Evolutionary conservation across 1,139 yeast species (phyloP).

Genomic region (Hemisphaericaspora subhashii): DNA sequence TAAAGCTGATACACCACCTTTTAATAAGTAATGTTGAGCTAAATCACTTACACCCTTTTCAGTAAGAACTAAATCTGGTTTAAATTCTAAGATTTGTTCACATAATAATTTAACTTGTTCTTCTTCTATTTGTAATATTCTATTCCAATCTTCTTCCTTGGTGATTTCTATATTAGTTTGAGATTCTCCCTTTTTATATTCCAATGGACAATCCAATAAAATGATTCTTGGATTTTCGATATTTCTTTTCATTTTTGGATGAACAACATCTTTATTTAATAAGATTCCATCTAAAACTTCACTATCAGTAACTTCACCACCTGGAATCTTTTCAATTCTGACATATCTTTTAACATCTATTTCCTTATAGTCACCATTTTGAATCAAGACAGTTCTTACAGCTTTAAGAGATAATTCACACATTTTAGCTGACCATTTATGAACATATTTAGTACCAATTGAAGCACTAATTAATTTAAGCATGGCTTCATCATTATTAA

Average conservation of each 20-base stretch:
- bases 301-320: slow-evolving; percentile 92
- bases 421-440: slow-evolving; percentile 91
- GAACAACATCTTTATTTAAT: slow-evolving; percentile 95
- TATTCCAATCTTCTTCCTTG: slow-evolving; percentile 94
- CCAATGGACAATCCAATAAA: slow-evolving; percentile 92
- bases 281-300: slow-evolving; percentile 87
- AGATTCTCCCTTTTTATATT: slow-evolving; percentile 98
- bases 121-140: slow-evolving; percentile 94
- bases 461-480: slow-evolving; percentile 82
- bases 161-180: slow-evolving; percentile 98
- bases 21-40: slow-evolving; percentile 93
- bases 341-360: slow-evolving; percentile 93
- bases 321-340: slow-evolving; percentile 93
- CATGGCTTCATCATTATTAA: slow-evolving; percentile 84
- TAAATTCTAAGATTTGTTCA: slow-evolving; percentile 78
- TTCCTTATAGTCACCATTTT: slow-evolving; percentile 72
- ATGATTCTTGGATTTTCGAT: slow-evolving; percentile 88
- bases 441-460: slow-evolving; percentile 93
- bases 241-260: slow-evolving; percentile 92
- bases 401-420: slow-evolving; percentile 86
- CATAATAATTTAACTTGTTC: slow-evolving; percentile 91
- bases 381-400: slow-evolving; percentile 75
- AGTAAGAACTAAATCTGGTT: slow-evolving; percentile 93
- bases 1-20: slow-evolving; percentile 89
- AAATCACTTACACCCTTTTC: slow-evolving; percentile 98